A percentile compares a stretch with the other conserved stretches of the same genome.
phyloP scores from a whole-genome alignment of 2,329 filamentous ascomycete genomes.

The Hysterium pulicare region DNA sequence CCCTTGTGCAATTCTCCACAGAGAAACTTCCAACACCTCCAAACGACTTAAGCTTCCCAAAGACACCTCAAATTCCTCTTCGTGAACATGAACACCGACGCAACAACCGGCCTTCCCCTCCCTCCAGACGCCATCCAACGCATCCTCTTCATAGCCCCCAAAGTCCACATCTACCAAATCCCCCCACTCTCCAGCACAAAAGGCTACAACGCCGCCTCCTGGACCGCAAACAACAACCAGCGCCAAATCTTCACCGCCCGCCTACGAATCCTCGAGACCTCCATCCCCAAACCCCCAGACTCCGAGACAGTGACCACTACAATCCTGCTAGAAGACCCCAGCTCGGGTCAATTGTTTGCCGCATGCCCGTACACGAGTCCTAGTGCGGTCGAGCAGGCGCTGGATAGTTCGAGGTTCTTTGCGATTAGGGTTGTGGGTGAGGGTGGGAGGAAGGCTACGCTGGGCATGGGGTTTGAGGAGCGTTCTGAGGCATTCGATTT shows the following conservation, averaged over 20 bases:
- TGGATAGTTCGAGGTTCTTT: conserved; percentile 81
- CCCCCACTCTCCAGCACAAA: conserved; percentile 74
- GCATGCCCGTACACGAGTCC: conserved; percentile 71
- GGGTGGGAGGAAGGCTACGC: conserved; percentile 68
- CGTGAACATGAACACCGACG: conserved; percentile 62
- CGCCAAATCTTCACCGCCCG: conserved; percentile 84
- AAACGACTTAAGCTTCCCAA: not conserved
- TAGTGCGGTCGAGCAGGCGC: conserved; percentile 68
- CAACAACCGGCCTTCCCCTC: conserved; percentile 64
- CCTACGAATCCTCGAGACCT: conserved; percentile 74
- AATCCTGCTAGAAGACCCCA: conserved; percentile 73
- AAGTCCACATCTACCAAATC: conserved; percentile 83
- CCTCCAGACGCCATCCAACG: conserved; percentile 78
- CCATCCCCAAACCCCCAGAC: conserved; percentile 40
- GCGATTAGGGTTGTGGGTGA: conserved; percentile 76
- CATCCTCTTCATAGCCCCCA: conserved; percentile 71
- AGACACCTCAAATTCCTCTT: not conserved
- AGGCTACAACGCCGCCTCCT: conserved; percentile 73
- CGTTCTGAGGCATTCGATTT: conserved; percentile 84
- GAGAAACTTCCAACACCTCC: conserved; percentile 17
- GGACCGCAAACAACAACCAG: conserved; percentile 65
- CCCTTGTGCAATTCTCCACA: conserved; percentile 1
- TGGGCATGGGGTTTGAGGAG: conserved; percentile 87
- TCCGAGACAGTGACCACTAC: conserved; percentile 65
- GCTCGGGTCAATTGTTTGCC: conserved; percentile 73